phyloP scores from a whole-genome alignment of 257 asterid genomes.

The Perilla frutescens region DNA sequence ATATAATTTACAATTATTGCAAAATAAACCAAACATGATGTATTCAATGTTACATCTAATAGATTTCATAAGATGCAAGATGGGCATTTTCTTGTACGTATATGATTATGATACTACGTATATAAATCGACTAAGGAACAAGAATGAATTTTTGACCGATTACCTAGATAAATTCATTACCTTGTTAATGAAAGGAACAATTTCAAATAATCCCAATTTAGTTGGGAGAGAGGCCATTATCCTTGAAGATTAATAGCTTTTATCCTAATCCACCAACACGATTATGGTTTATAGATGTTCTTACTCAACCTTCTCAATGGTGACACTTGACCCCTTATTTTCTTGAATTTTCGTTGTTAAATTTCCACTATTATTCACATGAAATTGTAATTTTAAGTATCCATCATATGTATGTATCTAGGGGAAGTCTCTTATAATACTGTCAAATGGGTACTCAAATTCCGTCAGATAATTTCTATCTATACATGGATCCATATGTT shows the following conservation, averaged over 20 bases:
- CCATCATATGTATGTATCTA: not conserved
- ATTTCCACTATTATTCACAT: not conserved
- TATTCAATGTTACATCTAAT: no score
- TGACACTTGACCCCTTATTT: conserved; percentile 11
- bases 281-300: conserved; percentile 6
- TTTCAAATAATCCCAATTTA: not conserved
- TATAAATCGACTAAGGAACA: not conserved
- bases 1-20: no score
- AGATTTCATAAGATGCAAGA: no score
- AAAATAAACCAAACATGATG: no score
- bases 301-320: conserved; percentile 26
- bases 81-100: no score
- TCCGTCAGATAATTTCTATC: no score
- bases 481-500: no score
- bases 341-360: not conserved
- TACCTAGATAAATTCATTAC: conserved; percentile 5
- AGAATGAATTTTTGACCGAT: not conserved
- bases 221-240: conserved; percentile 24
- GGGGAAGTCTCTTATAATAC: no score
- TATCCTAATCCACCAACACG: conserved; percentile 19
- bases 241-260: conserved; percentile 26
- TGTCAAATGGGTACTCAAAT: no score
- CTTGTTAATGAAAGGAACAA: conserved; percentile 9
- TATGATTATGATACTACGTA: no score
- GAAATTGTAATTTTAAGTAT: not conserved